Conservation (phyloP, 352 stramenopile species). For the Achlya hypogyna region DNA sequence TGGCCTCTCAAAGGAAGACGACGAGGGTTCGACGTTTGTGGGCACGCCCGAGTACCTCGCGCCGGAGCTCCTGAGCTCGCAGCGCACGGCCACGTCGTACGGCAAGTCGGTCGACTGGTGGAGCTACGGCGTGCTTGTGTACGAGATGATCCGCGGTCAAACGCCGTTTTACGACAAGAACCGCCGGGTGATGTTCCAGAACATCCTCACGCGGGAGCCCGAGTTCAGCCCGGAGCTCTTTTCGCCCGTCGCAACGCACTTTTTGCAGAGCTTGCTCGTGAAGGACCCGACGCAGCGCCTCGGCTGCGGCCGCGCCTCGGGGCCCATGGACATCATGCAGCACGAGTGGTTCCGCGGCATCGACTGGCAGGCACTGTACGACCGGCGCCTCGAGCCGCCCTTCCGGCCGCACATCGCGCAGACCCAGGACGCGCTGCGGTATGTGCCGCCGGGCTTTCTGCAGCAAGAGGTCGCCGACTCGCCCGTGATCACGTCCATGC, state of each 20-base stretch:
- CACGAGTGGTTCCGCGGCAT: conserved; percentile 71
- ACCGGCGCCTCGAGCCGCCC: conserved; percentile 51
- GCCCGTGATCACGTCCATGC: conserved; percentile 40
- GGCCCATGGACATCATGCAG: conserved; percentile 69
- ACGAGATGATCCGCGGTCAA: conserved; percentile 82
- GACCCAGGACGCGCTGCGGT: conserved; percentile 49
- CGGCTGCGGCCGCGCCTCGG: conserved; percentile 42
- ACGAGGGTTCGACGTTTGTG: conserved; percentile 74
- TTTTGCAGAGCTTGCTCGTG: conserved; percentile 55
- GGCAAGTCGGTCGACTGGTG: conserved; percentile 85
- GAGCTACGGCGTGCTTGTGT: conserved; percentile 77
- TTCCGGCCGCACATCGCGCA: conserved; percentile 50
- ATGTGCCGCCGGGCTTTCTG: conserved; percentile 68
- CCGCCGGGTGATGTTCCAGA: conserved; percentile 78
- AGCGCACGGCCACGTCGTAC: conserved; percentile 63
- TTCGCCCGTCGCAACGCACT: conserved; percentile 53
- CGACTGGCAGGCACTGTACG: conserved; percentile 68
- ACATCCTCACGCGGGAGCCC: conserved; percentile 66
- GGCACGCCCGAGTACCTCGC: conserved; percentile 80
- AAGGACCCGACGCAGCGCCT: conserved; percentile 62
- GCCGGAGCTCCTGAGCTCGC: conserved; percentile 65
- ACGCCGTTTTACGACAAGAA: conserved; percentile 83
- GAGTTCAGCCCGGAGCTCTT: conserved; percentile 54
- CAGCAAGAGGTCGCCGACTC: conserved; percentile 78
- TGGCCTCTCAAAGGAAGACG: conserved; percentile 79